Conservation (phyloP, 225 moss, liverwort and hornwort genomes). For the Physcomitrellopsis africana region DNA sequence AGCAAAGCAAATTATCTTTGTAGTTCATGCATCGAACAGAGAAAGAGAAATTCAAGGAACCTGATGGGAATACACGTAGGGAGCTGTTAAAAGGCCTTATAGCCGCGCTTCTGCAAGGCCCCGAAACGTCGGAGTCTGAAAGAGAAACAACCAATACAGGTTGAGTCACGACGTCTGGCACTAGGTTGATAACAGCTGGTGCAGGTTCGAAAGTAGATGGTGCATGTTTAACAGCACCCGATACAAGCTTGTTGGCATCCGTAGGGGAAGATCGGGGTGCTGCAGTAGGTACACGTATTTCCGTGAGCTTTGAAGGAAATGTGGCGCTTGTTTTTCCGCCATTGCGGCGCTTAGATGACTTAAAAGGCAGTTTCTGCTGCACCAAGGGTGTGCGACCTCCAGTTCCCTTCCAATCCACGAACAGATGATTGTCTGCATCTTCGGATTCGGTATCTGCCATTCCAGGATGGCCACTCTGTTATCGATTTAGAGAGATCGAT, state of each 20-base stretch:
- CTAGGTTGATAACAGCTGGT: conserved; percentile 10
- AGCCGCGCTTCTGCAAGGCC: conserved; percentile 20
- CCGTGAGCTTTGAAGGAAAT: conserved; percentile 19
- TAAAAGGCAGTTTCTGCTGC: conserved; percentile 59
- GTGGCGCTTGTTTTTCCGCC: conserved; percentile 27
- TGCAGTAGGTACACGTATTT: neutral
- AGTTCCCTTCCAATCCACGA: conserved; percentile 69
- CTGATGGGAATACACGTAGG: conserved; percentile 34
- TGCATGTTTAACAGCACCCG: conserved; percentile 6
- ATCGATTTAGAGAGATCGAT: neutral
- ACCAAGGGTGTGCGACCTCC: conserved; percentile 41
- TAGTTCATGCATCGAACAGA: conserved; percentile 16
- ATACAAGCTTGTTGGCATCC: conserved; percentile 4
- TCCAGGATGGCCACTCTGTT: conserved; percentile 1
- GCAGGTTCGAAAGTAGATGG: conserved; percentile 8
- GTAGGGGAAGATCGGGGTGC: conserved; percentile 9
- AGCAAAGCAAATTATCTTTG: conserved; percentile 12
- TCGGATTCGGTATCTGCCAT: conserved; percentile 51
- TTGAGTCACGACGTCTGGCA: conserved; percentile 23
- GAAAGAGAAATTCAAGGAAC: conserved; percentile 31
- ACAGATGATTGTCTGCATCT: conserved; percentile 50
- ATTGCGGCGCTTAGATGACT: conserved; percentile 49
- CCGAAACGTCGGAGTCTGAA: conserved; percentile 62
- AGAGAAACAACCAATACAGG: conserved; percentile 56
- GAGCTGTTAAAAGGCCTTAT: conserved; percentile 25